Conservation (phyloP, 306 rosid species). For the Fagus crenata region DNA sequence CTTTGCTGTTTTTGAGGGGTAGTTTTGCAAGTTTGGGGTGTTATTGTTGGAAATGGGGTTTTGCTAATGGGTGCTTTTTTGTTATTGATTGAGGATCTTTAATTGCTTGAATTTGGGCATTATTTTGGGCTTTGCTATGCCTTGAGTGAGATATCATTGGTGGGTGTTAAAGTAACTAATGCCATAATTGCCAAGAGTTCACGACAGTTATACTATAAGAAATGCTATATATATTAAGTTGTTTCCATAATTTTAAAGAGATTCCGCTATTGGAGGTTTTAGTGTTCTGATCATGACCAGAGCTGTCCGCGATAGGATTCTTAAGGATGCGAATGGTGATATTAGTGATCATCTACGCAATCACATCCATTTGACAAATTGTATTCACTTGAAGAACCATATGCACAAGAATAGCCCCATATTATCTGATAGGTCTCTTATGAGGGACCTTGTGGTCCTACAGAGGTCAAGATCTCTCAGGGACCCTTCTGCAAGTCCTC, state of each 20-base stretch:
- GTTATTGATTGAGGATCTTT: slow-evolving; percentile 26
- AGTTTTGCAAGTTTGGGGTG: slow-evolving; percentile 21
- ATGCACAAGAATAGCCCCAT: slow-evolving; percentile 98
- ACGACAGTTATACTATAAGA: slow-evolving; percentile 28
- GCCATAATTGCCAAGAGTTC: slow-evolving; percentile 38
- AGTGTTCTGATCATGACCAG: slow-evolving; percentile 84
- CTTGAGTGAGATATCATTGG: slow-evolving; percentile 23
- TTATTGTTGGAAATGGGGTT: slow-evolving; percentile 32
- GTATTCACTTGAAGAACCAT: slow-evolving; percentile 98
- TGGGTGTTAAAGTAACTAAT: slow-evolving; percentile 15
- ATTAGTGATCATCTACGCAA: slow-evolving; percentile 92
- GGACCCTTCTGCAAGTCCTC: slow-evolving; percentile 98
- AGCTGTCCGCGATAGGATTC: slow-evolving; percentile 84
- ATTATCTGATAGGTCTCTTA: slow-evolving; percentile 78
- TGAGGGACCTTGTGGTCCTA: slow-evolving; percentile 89
- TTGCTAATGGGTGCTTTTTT: slow-evolving; percentile 37
- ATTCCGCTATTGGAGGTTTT: slow-evolving; percentile 42
- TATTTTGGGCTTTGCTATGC: slow-evolving; percentile 32
- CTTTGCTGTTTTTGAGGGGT: slow-evolving; percentile 23
- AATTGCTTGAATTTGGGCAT: slow-evolving; percentile 42
- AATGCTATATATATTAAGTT: slow-evolving; percentile 44
- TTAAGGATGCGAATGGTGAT: slow-evolving; percentile 97
- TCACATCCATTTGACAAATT: slow-evolving; percentile 95
- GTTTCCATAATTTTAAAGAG: slow-evolving; percentile 49
- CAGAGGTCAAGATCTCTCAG: slow-evolving; percentile 88